Evolutionary conservation across 2,329 filamentous ascomycete species (phyloP).

Genomic region (Clarireedia paspali): DNA sequence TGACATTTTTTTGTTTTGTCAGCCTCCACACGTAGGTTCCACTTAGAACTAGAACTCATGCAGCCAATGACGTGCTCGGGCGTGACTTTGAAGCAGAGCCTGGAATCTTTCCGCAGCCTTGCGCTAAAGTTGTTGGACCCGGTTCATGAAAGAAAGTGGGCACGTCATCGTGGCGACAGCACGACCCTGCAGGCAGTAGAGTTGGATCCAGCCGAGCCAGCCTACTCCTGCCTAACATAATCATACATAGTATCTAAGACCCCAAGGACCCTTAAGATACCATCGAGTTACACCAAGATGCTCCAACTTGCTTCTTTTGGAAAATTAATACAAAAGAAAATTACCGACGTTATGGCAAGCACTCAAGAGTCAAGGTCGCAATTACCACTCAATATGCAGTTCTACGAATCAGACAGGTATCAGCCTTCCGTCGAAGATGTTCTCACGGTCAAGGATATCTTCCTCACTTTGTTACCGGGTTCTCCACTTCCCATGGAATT

Average conservation of each 20-base stretch:
- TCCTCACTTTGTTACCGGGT: conserved; percentile 31
- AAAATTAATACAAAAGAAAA: not conserved
- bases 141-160: not conserved
- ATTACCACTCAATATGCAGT: conserved; percentile 4
- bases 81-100: conserved; percentile 1
- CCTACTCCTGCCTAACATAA: not conserved
- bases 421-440: conserved; percentile 42
- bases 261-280: not conserved
- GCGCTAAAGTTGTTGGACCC: not conserved
- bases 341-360: conserved; percentile 3
- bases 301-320: not conserved
- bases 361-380: not conserved
- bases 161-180: not conserved
- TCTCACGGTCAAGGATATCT: conserved; percentile 38
- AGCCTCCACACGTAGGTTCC: conserved; percentile 3
- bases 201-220: not conserved
- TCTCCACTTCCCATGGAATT: conserved; percentile 45
- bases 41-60: conserved; percentile 1
- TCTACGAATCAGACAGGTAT: conserved; percentile 11
- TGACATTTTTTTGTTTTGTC: conserved; percentile 10
- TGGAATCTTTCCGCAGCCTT: not conserved
- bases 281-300: not conserved
- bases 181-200: not conserved
- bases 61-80: conserved; percentile 14
- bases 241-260: not conserved